Percentiles rank a stretch among this genome's conserved stretches.
Conservation (phyloP, 139 green algal genomes). For the Coelastrella sp. region DNA sequence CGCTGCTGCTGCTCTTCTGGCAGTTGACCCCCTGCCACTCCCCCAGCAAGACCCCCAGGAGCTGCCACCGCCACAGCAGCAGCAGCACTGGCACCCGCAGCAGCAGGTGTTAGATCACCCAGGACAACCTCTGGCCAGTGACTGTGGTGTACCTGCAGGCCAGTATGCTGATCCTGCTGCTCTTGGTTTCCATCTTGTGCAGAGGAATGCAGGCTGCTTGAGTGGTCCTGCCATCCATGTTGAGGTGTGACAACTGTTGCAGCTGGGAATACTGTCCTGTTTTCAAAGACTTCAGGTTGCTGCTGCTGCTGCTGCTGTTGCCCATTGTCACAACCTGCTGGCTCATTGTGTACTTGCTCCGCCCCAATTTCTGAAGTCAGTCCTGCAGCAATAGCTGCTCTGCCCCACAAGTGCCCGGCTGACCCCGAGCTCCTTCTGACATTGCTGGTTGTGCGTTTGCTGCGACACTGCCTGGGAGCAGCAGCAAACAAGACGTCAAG, state of each 20-base stretch:
- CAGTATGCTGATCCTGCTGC: no score
- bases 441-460: neutral
- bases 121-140: no score
- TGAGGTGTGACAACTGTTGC: neutral
- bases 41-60: neutral
- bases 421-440: neutral
- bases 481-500: slow-evolving; percentile 29
- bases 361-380: neutral
- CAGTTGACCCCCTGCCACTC: neutral
- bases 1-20: neutral
- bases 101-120: neutral
- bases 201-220: no score
- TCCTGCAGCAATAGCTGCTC: neutral
- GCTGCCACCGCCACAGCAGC: neutral
- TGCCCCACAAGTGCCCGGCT: neutral
- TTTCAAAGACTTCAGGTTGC: neutral
- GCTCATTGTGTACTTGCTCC: no score
- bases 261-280: neutral
- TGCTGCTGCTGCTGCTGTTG: slow-evolving; percentile 22
- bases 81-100: neutral
- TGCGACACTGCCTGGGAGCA: slow-evolving; percentile 19
- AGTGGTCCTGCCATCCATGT: neutral
- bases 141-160: no score
- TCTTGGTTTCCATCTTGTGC: no score
- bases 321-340: neutral